phyloP scores from a whole-genome alignment of 805 yeast species.

The Blastobotrys parvus region DNA sequence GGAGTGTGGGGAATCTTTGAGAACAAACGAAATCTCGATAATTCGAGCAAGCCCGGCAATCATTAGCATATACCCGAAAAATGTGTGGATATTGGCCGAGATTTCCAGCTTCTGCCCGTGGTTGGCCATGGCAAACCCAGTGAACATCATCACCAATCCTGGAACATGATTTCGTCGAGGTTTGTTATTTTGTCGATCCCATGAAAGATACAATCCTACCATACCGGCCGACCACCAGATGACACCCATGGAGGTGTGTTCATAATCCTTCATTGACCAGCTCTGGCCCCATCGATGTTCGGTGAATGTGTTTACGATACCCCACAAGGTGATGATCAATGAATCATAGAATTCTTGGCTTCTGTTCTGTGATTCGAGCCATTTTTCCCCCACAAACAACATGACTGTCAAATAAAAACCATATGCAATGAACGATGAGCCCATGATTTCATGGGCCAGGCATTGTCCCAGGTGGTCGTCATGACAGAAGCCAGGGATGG shows the following conservation, averaged over 20 bases:
- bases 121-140: constrained; percentile 93
- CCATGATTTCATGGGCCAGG: constrained; percentile 96
- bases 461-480: constrained; percentile 81
- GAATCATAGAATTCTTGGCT: constrained; percentile 87
- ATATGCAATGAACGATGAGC: constrained; percentile 73
- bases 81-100: constrained; percentile 78
- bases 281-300: constrained; percentile 95
- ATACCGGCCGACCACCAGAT: constrained; percentile 95
- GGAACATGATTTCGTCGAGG: constrained; percentile 70
- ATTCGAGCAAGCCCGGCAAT: constrained; percentile 69
- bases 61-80: constrained; percentile 79
- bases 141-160: constrained; percentile 68
- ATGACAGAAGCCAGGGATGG: constrained; percentile 82
- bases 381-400: constrained; percentile 61
- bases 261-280: constrained; percentile 91
- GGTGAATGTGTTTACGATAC: constrained; percentile 88
- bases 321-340: constrained; percentile 76
- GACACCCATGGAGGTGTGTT: constrained; percentile 94
- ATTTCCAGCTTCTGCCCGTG: constrained; percentile 70
- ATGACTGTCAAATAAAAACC: constrained; percentile 64
- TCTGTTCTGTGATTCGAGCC: constrained; percentile 34
- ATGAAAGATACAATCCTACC: constrained; percentile 68
- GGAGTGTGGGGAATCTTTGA: constrained; percentile 41
- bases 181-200: constrained; percentile 39
- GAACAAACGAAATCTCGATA: constrained; percentile 69